Evolutionary conservation across 2,329 filamentous ascomycete species (phyloP), one percentile per base, ranked within the genome.

Genomic region (Colletotrichum cereale): DNA sequence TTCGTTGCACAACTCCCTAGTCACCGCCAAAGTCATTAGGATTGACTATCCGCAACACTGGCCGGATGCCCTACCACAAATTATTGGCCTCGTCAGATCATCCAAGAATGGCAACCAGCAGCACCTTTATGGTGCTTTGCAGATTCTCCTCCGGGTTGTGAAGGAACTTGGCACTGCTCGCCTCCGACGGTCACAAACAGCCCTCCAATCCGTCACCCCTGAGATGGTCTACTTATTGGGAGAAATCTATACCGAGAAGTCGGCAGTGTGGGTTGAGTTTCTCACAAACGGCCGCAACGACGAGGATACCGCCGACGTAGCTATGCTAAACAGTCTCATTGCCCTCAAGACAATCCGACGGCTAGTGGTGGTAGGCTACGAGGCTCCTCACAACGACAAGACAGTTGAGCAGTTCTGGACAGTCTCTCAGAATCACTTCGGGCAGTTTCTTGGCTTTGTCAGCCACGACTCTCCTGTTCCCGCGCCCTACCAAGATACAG

Each of bases 11-110:
- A 97, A 97, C 84, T 93, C 96, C 18, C 85, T 98, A 34, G 92
- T 96, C 67, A 86, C 95, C 53, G 93, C 95, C 21, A 98, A 97
- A 82, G 91, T 98, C 68, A 88, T 96, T 70, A 89, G 96, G 69
- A 93, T 94, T 80, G 96, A 98, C 80, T 98, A 93, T 80, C 96
- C 96, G 1, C 85, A 89, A 62, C 93, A 97, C 72, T 99, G 96
- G 96, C 88, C 90, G 1, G 86, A 90, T 57, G 88, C 88, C 26
- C 80, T 92, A 52, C 81, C 86, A 21, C 85, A 81, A n/a, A 80
- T 96, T 11, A 88, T 93, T 58, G 83, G 86, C 34, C 84, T 92
- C 36, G 86, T 97, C 42, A 90, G 92, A 66, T 81, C 83, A 14
- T 87, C 88, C 21, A 84, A 82, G 72, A 83, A 87, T 69, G 86